Conservation (phyloP, 352 stramenopile genomes). For the Phytopythium oedochilum region DNA sequence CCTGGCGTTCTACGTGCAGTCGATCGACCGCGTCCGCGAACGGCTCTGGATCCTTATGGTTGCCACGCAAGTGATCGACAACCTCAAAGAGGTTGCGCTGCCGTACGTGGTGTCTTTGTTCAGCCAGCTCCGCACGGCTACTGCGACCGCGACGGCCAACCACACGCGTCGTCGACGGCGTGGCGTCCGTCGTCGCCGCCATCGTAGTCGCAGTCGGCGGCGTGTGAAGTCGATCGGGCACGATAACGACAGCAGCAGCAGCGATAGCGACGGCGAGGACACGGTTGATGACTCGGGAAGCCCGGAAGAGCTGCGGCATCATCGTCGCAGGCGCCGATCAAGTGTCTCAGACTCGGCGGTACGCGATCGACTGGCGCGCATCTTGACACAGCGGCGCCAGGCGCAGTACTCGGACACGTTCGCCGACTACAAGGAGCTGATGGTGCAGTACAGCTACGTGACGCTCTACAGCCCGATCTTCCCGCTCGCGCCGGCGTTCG, state of each 20-base stretch:
- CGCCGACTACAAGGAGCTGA: constrained; percentile 72
- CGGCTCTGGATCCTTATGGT: constrained; percentile 69
- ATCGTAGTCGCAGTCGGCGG: constrained; percentile 3
- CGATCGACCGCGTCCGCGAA: constrained; percentile 51
- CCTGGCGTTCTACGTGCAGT: constrained; percentile 56
- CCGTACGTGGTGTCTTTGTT: constrained; percentile 42
- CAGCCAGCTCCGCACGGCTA: constrained; percentile 29
- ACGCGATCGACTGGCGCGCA: constrained; percentile 36
- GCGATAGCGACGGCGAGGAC: constrained; percentile 12
- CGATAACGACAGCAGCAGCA: constrained; percentile 6
- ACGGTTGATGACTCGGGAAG: constrained; percentile 8
- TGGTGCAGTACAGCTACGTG: constrained; percentile 92
- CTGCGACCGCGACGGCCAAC: constrained; percentile 17
- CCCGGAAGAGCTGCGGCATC: background rate
- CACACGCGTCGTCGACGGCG: constrained; percentile 21
- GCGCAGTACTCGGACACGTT: constrained; percentile 63
- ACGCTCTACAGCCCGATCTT: constrained; percentile 90
- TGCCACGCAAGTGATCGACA: constrained; percentile 57
- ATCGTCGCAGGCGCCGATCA: constrained; percentile 2
- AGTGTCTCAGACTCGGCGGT: constrained; percentile 17
- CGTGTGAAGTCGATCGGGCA: background rate
- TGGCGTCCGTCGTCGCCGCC: background rate
- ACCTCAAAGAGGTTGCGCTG: constrained; percentile 64
- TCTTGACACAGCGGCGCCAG: constrained; percentile 60
- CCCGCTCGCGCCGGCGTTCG: constrained; percentile 88